phyloP scores from a whole-genome alignment of 2,329 filamentous ascomycete genomes.

The Colletotrichum higginsianum region DNA sequence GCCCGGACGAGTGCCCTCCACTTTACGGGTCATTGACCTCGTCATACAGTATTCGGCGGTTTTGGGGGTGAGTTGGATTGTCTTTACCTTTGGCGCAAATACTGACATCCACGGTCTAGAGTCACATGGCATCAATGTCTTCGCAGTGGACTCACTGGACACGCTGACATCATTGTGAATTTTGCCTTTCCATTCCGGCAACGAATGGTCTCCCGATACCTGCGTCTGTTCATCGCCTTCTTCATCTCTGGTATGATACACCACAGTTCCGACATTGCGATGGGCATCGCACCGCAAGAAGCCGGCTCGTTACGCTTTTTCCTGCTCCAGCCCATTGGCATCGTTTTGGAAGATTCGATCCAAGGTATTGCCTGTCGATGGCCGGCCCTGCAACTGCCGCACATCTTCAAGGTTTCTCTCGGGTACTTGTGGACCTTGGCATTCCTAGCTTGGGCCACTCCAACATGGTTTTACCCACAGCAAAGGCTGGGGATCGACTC shows the following conservation, averaged over 20 bases:
- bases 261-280: neutral
- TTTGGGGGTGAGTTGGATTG: too few species aligned
- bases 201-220: neutral
- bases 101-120: too few species aligned
- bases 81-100: too few species aligned
- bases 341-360: neutral
- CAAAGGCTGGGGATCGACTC: neutral
- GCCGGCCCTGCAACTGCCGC: neutral
- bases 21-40: too few species aligned
- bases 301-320: neutral
- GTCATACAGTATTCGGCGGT: too few species aligned
- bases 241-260: neutral
- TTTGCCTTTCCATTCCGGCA: neutral
- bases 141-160: neutral
- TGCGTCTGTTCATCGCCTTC: neutral
- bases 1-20: too few species aligned
- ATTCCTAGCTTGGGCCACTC: neutral
- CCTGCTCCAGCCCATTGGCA: conserved; percentile 1
- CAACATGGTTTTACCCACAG: neutral
- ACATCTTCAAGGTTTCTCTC: neutral
- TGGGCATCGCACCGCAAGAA: neutral
- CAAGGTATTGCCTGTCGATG: neutral
- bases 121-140: neutral
- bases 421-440: neutral
- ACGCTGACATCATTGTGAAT: neutral